Percentiles rank a stretch among this genome's conserved stretches.
These are phyloP conservation scores for Infundibulicybe gibba DNA, from an alignment of 768 basidiomycete species.

Conservation along the genomic window DNA sequence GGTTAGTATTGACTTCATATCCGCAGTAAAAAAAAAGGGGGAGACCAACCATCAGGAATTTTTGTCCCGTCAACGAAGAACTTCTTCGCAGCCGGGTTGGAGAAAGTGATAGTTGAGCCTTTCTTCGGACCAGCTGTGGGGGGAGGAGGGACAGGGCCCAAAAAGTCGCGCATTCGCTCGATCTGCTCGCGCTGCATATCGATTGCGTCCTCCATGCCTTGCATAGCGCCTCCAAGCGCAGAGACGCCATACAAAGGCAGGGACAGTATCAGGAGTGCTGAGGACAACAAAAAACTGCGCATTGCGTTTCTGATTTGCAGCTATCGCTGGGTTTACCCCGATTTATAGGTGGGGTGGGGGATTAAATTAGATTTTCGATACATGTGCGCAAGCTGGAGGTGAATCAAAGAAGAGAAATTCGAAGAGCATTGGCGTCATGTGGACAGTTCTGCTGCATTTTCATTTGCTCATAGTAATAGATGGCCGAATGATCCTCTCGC, in stretches of 20 bases:
- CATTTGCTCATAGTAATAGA: too few species aligned
- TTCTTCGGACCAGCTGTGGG: slow-evolving; percentile 15
- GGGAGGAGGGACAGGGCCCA: slow-evolving; percentile 22
- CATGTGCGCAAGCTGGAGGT: too few species aligned
- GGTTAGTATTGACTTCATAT: slow-evolving; percentile 17
- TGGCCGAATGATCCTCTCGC: too few species aligned
- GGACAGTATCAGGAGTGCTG: slow-evolving; percentile 10
- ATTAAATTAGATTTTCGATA: too few species aligned
- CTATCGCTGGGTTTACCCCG: not conserved
- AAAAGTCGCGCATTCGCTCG: slow-evolving; percentile 32
- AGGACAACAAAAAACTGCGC: not conserved
- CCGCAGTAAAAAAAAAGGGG: not conserved
- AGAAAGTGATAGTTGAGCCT: slow-evolving; percentile 49
- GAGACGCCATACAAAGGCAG: slow-evolving; percentile 12
- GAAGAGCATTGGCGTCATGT: too few species aligned
- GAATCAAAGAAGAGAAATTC: too few species aligned
- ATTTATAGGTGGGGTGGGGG: too few species aligned
- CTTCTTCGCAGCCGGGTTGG: slow-evolving; percentile 53
- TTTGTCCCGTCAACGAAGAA: slow-evolving; percentile 46
- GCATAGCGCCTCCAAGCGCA: slow-evolving; percentile 25
- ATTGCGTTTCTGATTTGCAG: not conserved
- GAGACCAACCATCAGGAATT: slow-evolving; percentile 34
- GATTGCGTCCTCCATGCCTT: slow-evolving; percentile 38
- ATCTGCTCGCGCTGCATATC: slow-evolving; percentile 44
- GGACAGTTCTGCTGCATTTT: too few species aligned